phyloP scores from a whole-genome alignment of 2,329 filamentous ascomycete genomes.

The Leptodontidium sp. region DNA sequence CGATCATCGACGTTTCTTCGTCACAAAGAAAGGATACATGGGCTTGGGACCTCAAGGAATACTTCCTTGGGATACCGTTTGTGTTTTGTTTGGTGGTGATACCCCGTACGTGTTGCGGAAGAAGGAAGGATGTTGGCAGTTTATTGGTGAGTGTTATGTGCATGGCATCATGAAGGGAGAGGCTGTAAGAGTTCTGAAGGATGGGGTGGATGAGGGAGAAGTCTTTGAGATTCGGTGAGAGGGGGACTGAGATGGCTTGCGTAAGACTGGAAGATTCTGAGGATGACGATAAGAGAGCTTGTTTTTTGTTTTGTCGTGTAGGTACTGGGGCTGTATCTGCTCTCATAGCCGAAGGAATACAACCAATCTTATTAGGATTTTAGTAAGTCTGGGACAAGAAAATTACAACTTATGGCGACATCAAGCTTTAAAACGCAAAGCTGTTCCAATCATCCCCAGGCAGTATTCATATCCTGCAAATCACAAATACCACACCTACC shows the following conservation, averaged over 20 bases:
- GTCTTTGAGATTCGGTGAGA: slow-evolving; percentile 14
- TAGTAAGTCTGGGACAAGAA: too few species aligned
- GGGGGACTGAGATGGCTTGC: neutral
- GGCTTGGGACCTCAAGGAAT: slow-evolving; percentile 19
- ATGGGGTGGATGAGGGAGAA: too few species aligned
- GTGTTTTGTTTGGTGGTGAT: slow-evolving; percentile 25
- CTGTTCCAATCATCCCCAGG: too few species aligned
- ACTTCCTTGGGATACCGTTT: slow-evolving; percentile 19
- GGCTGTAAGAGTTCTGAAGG: neutral
- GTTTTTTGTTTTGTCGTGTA: too few species aligned
- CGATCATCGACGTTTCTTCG: slow-evolving; percentile 8
- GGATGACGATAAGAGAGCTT: neutral
- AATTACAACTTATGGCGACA: too few species aligned
- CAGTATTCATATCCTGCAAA: too few species aligned
- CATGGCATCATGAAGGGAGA: slow-evolving; percentile 31
- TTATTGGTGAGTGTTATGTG: slow-evolving; percentile 27
- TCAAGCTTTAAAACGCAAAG: too few species aligned
- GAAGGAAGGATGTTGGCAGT: slow-evolving; percentile 4
- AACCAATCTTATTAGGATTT: neutral
- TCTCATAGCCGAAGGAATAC: neutral
- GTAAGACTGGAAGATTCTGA: neutral
- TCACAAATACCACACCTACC: too few species aligned
- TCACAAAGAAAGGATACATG: slow-evolving; percentile 26
- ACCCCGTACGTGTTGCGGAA: slow-evolving; percentile 25
- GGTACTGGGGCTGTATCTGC: too few species aligned